A percentile compares a stretch with the other conserved stretches of the same genome.
Conservation (phyloP, 129 eudicot genomes). For the Centaurea solstitialis region DNA sequence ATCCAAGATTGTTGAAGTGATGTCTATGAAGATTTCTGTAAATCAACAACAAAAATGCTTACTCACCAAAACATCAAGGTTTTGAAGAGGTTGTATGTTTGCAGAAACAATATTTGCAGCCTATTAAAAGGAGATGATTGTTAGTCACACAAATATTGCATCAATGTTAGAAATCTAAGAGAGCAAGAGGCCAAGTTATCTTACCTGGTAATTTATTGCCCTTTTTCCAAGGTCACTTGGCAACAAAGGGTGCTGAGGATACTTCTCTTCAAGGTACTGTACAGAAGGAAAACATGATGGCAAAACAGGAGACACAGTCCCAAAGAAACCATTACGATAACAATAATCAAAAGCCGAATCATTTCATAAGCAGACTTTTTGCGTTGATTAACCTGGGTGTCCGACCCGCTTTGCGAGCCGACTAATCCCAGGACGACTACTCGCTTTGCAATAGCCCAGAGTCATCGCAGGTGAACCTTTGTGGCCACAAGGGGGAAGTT, state of each 20-base stretch:
- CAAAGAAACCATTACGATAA: not conserved
- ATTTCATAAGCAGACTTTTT: no score
- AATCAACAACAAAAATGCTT: not conserved
- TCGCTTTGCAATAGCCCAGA: no score
- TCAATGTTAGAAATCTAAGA: not conserved
- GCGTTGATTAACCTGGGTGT: no score
- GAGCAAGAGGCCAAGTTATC: not conserved
- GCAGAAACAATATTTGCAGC: conserved; percentile 85
- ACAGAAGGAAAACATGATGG: not conserved
- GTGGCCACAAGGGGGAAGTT: no score
- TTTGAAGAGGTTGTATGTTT: conserved; percentile 87
- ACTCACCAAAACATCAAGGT: conserved; percentile 59
- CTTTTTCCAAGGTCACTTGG: conserved; percentile 68
- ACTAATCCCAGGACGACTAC: no score
- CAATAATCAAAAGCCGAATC: not conserved
- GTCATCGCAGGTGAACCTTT: no score
- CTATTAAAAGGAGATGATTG: conserved; percentile 28
- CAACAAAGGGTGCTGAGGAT: conserved; percentile 80
- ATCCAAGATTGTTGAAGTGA: not conserved
- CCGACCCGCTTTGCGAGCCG: no score
- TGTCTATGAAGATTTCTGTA: not conserved
- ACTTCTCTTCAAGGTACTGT: conserved; percentile 93
- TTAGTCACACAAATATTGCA: conserved; percentile 2
- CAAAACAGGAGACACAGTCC: not conserved
- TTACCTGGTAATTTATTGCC: conserved; percentile 86